Evolutionary conservation across 2,329 filamentous ascomycete species (phyloP).

Genomic region (Hymenoscyphus fructigenus): DNA sequence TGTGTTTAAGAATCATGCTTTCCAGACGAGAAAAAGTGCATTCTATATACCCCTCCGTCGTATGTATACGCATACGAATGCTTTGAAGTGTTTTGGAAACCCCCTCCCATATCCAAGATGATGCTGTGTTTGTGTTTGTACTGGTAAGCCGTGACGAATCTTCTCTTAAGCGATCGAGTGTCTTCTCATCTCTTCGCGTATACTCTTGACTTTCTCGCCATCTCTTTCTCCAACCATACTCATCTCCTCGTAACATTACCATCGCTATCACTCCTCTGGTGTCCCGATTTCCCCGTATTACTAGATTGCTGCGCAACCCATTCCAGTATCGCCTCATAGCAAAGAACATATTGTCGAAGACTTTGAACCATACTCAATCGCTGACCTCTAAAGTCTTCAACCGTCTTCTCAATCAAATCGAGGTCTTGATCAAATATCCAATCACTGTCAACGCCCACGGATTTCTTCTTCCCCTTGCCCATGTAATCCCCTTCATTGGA

Average conservation of each 20-base stretch:
- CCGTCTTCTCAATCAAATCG: conserved; percentile 82
- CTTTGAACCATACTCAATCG: conserved; percentile 96
- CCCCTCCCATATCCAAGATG: too few species aligned
- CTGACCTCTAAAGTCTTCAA: conserved; percentile 87
- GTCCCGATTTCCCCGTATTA: conserved; percentile 12
- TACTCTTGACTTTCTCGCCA: not conserved
- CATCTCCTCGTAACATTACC: not conserved
- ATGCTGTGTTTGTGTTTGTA: too few species aligned
- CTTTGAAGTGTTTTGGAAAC: too few species aligned
- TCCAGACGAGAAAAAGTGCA: too few species aligned
- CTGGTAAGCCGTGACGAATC: too few species aligned
- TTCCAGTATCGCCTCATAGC: conserved; percentile 91
- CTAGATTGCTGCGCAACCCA: conserved; percentile 59
- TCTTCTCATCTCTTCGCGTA: not conserved
- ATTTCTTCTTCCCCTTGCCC: conserved; percentile 19
- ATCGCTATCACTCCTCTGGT: conserved; percentile 31
- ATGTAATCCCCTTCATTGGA: conserved; percentile 28
- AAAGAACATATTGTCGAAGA: conserved; percentile 88
- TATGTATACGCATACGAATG: too few species aligned
- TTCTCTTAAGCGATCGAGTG: too few species aligned
- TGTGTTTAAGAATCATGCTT: too few species aligned
- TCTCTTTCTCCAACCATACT: not conserved
- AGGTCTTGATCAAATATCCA: conserved; percentile 71
- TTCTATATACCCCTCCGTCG: too few species aligned
- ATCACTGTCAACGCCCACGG: conserved; percentile 43